These are phyloP conservation scores for Vitis cinerea DNA, from an alignment of 164 flowering plant species.

Conservation along the genomic window DNA sequence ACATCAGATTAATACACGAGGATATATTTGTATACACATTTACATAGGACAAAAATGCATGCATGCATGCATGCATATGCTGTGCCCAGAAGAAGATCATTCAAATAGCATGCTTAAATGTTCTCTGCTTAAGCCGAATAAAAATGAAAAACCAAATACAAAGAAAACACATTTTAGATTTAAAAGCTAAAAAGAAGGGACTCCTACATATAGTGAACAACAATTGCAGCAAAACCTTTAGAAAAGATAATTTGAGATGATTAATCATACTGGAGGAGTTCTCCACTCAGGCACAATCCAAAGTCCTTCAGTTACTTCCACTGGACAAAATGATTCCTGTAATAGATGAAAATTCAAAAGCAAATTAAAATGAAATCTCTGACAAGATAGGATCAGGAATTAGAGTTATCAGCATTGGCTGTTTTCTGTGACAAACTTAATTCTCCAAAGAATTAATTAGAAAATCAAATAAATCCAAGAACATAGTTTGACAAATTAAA, in stretches of 20 bases:
- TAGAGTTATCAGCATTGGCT: no score
- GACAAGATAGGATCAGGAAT: background rate
- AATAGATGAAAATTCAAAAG: conserved; percentile 12
- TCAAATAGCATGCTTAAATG: no score
- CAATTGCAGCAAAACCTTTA: conserved; percentile 2
- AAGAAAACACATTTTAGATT: conserved; percentile 1
- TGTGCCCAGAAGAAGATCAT: no score
- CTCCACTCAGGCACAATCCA: conserved; percentile 96
- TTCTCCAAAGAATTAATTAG: no score
- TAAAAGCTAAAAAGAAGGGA: background rate
- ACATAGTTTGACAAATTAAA: no score
- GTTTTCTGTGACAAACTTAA: no score
- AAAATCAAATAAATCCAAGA: no score
- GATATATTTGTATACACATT: no score
- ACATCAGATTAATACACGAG: background rate
- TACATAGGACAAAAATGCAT: no score
- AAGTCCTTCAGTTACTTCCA: conserved; percentile 59
- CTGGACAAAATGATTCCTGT: conserved; percentile 88
- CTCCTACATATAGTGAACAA: background rate
- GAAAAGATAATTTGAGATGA: conserved; percentile 4
- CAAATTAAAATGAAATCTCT: background rate
- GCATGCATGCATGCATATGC: no score
- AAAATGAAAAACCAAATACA: no score
- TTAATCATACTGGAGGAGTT: conserved; percentile 63
- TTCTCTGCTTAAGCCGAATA: no score